Base-by-base conservation (phyloP, 139 green algal genomes). In the Eudorina sp. region DNA sequence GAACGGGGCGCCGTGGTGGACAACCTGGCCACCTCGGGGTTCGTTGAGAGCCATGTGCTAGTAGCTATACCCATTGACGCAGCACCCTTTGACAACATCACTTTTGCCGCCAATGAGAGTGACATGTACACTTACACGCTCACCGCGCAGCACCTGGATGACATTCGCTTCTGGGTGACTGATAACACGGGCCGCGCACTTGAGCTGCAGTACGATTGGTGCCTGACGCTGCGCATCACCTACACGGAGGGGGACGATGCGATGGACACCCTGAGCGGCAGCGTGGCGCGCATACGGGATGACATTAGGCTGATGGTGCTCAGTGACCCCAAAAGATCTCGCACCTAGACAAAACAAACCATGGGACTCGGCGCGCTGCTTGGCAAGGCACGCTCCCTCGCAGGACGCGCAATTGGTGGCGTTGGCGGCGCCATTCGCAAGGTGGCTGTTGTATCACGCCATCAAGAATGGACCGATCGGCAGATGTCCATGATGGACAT, bases 1-100 rank as follows among this genome's bases (percentile, higher is more conserved):
- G 19, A 53, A 78, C 16, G 40, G 40, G 69, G 69, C 19, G 40
- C 41, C 41, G 70, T 79, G 21, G 3, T 79, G 21, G 41, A 79
- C 70, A 79, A 58, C 70, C 25, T 40, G 23, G 41, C 41, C 25
- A 58, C 41, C 41, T 38, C 41, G 21, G 41, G 25, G 41, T 58
- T 79, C 25, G 41, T 79, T 58, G 70, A 79, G 70, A 78, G 69
- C 69, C 16, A 78, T 78, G 69, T 78, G 69, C 40, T 78, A 5
- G 69, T 78, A 19, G 16, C 40, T 7, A 78, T 78, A 38, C 40
- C 69, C 40, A 78, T 78, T 78, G 69, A 78, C 2, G 40, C 69
- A 7, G 18, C 69, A 18, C 69, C n/a, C 4, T 55, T 55, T 78
- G 69, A 53, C 40, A 53, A 55, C 41, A 40, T 79, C 23, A 55